phyloP scores from a whole-genome alignment of 495 filamentous ascomycete genomes.

The Podospora sp. region DNA sequence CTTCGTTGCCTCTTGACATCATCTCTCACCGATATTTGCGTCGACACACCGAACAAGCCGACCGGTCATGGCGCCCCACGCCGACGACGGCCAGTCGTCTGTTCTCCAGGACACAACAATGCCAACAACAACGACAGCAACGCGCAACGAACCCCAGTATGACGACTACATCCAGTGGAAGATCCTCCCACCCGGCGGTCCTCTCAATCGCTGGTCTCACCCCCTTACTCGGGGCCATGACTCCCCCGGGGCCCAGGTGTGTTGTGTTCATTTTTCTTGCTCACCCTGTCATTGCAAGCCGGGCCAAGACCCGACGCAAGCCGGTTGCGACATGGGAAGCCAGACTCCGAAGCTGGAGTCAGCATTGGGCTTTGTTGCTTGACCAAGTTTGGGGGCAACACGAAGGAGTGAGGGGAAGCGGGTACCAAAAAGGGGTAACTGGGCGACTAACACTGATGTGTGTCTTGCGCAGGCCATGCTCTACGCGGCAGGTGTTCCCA shows the following conservation, averaged over 20 bases:
- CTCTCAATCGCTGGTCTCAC: conserved; percentile 53
- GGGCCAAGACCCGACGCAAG: conserved; percentile 18
- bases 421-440: not conserved
- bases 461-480: conserved; percentile 75
- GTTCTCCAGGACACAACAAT: not conserved
- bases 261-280: conserved; percentile 13
- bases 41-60: not conserved
- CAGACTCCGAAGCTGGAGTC: not conserved
- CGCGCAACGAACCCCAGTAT: conserved; percentile 41
- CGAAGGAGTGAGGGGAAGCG: not conserved
- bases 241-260: conserved; percentile 87
- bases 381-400: not conserved
- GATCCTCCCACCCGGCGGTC: conserved; percentile 43
- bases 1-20: not conserved
- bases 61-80: conserved; percentile 29
- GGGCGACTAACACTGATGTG: conserved; percentile 15
- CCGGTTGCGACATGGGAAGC: conserved; percentile 7
- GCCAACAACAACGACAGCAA: too few species aligned
- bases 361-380: not conserved
- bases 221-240: conserved; percentile 70
- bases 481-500: conserved; percentile 88
- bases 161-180: conserved; percentile 52
- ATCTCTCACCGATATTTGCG: not conserved
- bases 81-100: conserved; percentile 19
- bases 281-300: not conserved